A percentile compares a stretch with the other conserved stretches of the same genome.
Conservation (phyloP, 129 eudicot species). For the Chrysanthemum makinoi region DNA sequence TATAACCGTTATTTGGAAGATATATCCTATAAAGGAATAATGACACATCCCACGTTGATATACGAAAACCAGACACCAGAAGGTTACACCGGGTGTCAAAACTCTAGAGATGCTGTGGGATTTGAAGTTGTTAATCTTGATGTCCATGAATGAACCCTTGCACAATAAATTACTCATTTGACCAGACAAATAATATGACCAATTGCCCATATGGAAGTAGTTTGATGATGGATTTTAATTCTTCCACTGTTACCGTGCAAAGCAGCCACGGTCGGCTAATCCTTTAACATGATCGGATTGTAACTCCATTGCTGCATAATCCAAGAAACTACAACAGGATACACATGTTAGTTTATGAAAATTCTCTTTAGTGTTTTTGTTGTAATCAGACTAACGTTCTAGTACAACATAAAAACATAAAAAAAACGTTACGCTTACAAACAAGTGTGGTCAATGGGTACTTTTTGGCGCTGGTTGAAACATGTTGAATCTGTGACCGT, state of each 20-base stretch:
- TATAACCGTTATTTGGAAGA: too few species aligned
- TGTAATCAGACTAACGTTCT: too few species aligned
- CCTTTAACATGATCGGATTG: constrained; percentile 32
- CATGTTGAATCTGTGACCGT: too few species aligned
- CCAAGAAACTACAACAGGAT: constrained; percentile 32
- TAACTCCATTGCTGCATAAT: constrained; percentile 59
- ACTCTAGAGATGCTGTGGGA: constrained; percentile 71
- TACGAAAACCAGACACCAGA: constrained; percentile 56
- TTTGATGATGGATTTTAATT: constrained; percentile 56
- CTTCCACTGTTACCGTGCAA: constrained; percentile 75
- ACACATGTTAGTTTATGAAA: not conserved
- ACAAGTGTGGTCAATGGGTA: too few species aligned
- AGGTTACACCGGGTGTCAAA: constrained; percentile 57
- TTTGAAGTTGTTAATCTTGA: constrained; percentile 40
- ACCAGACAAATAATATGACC: constrained; percentile 51
- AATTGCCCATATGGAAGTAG: constrained; percentile 77
- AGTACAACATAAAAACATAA: too few species aligned
- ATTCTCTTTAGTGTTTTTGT: too few species aligned
- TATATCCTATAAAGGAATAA: too few species aligned
- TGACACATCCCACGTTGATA: too few species aligned
- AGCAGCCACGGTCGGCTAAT: constrained; percentile 40
- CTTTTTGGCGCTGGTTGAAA: too few species aligned
- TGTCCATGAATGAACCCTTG: constrained; percentile 58
- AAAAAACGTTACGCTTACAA: too few species aligned
- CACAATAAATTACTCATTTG: constrained; percentile 62